Evolutionary conservation across 176 grass and related monocot species (phyloP).

Genomic region (Zoysia japonica): DNA sequence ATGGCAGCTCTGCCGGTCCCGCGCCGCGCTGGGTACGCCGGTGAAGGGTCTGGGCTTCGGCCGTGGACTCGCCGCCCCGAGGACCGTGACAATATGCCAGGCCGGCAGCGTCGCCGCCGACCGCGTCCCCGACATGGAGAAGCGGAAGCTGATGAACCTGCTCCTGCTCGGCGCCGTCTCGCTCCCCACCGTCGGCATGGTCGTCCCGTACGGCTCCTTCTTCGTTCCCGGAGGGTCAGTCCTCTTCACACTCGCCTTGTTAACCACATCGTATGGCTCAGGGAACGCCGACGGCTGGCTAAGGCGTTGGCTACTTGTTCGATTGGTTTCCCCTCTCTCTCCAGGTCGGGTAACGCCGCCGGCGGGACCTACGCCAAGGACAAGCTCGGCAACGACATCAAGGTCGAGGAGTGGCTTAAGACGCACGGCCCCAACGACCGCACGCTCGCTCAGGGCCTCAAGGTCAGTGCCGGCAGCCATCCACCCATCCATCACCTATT

Average conservation of each 20-base stretch:
- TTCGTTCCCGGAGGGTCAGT: constrained; percentile 71
- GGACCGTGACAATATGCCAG: constrained; percentile 51
- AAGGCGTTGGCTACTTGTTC: too few relatives aligned
- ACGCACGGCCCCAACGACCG: constrained; percentile 83
- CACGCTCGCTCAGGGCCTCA: constrained; percentile 74
- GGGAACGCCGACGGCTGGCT: too few relatives aligned
- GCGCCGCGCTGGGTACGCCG: constrained; percentile 39
- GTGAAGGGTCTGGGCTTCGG: constrained; percentile 57
- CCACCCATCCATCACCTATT: too few relatives aligned
- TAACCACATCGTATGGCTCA: too few relatives aligned
- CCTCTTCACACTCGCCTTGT: too few relatives aligned
- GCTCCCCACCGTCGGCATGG: constrained; percentile 71
- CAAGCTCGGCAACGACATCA: constrained; percentile 80
- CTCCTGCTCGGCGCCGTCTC: constrained; percentile 84
- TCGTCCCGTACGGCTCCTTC: constrained; percentile 78
- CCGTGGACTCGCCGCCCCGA: constrained; percentile 25
- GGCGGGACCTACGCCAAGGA: constrained; percentile 68
- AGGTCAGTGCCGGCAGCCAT: constrained; percentile 9
- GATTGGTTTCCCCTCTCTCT: not conserved
- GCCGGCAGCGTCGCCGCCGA: constrained; percentile 70
- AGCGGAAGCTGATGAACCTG: constrained; percentile 86
- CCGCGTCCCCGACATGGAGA: constrained; percentile 87
- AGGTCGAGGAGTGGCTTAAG: constrained; percentile 56
- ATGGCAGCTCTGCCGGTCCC: constrained; percentile 64
- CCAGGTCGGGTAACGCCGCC: constrained; percentile 53